Percentiles rank a stretch among this genome's conserved stretches.
These are phyloP conservation scores for Pestalotiopsis sp. DNA, from an alignment of 2,329 filamentous ascomycete genomes.

Conservation along the genomic window DNA sequence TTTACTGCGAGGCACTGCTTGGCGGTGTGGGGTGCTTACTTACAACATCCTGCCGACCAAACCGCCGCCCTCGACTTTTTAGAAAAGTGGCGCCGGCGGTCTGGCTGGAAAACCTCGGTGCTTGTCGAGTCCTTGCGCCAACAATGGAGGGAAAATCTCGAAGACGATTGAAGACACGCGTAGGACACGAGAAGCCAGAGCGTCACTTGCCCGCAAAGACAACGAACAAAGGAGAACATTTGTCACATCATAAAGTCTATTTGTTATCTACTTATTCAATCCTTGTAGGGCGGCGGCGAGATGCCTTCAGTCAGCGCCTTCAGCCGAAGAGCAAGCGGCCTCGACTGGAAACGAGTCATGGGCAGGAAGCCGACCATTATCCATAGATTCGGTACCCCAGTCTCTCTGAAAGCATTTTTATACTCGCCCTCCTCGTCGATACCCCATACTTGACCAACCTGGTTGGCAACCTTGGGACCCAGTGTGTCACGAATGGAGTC, in stretches of 20 bases:
- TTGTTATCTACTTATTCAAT: background rate
- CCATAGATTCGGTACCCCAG: slow-evolving; percentile 38
- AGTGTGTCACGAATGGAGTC: slow-evolving; percentile 62
- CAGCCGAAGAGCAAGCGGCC: slow-evolving; percentile 33
- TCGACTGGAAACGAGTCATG: slow-evolving; percentile 36
- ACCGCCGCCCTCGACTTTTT: slow-evolving; percentile 3
- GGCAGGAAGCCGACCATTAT: slow-evolving; percentile 39
- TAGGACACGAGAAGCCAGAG: background rate
- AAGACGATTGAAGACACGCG: background rate
- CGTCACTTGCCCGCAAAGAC: no score
- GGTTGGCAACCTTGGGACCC: slow-evolving; percentile 61
- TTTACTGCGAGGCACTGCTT: slow-evolving; percentile 8
- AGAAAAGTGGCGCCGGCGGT: background rate
- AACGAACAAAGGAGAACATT: background rate
- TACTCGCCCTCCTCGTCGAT: slow-evolving; percentile 59
- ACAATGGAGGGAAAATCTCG: slow-evolving; percentile 1
- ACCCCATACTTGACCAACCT: slow-evolving; percentile 63
- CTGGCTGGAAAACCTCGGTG: slow-evolving; percentile 7
- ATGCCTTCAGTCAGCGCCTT: slow-evolving; percentile 24
- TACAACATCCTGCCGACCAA: background rate
- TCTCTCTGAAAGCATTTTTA: slow-evolving; percentile 34
- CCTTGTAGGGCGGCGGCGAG: background rate
- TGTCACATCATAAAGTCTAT: background rate
- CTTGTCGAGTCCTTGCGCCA: background rate
- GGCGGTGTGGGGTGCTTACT: background rate